Conservation (phyloP, 176 grass and related monocot species). For the Bromus sterilis region DNA sequence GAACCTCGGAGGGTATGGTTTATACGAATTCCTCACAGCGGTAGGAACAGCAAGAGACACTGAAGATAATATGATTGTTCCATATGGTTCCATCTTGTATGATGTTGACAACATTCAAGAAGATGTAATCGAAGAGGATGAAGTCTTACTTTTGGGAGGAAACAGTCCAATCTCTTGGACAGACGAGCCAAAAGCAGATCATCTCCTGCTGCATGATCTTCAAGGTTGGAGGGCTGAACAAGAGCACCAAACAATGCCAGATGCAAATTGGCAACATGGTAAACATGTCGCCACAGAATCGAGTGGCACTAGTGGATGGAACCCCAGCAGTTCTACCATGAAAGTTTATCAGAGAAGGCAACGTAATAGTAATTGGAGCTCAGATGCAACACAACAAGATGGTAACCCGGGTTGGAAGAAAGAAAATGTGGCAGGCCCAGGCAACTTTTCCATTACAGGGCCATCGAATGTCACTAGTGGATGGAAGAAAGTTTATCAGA, state of each 20-base stretch:
- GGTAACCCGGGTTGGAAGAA: background rate
- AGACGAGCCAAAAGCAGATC: constrained; percentile 10
- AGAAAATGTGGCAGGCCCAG: background rate
- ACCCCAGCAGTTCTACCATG: background rate
- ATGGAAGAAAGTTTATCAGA: constrained; percentile 11
- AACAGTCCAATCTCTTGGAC: constrained; percentile 26
- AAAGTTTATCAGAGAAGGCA: constrained; percentile 18
- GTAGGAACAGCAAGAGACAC: constrained; percentile 23
- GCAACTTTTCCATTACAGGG: background rate
- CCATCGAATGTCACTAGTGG: background rate
- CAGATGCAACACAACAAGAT: constrained; percentile 1
- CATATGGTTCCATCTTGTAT: constrained; percentile 24
- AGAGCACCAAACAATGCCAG: background rate
- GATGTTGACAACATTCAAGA: constrained; percentile 47
- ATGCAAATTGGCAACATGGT: constrained; percentile 17
- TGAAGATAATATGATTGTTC: constrained; percentile 7
- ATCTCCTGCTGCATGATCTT: background rate
- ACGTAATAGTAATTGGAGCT: background rate
- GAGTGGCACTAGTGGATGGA: background rate
- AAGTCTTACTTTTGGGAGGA: constrained; percentile 7
- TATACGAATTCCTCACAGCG: constrained; percentile 44
- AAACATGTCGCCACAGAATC: background rate
- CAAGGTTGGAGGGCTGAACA: background rate
- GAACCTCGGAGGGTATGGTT: constrained; percentile 24
- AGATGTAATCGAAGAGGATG: constrained; percentile 18